Conservation (phyloP, 495 filamentous ascomycete species). For the Tetracladium marchalianum region DNA sequence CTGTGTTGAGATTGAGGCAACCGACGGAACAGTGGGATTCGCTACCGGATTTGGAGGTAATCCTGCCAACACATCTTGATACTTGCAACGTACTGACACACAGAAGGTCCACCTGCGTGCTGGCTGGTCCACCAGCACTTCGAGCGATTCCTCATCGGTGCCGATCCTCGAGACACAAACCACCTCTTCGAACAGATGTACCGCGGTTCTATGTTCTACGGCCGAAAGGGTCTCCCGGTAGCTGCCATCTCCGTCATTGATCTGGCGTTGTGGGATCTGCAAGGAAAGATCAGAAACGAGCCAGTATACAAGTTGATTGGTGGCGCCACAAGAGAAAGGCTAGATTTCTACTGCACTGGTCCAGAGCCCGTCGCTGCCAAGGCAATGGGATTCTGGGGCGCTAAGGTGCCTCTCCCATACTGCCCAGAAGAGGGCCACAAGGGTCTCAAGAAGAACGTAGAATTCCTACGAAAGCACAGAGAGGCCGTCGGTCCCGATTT, state of each 20-base stretch:
- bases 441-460: constrained; percentile 78
- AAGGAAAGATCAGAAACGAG: constrained; percentile 82
- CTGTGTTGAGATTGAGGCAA: constrained; percentile 83
- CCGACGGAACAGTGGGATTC: constrained; percentile 82
- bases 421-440: constrained; percentile 76
- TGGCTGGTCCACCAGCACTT: constrained; percentile 91
- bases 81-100: background rate
- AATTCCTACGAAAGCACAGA: constrained; percentile 75
- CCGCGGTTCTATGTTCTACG: constrained; percentile 89
- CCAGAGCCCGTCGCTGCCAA: constrained; percentile 72
- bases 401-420: constrained; percentile 80
- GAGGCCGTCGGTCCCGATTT: constrained; percentile 81
- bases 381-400: constrained; percentile 75
- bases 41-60: constrained; percentile 83
- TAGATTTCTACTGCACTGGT: constrained; percentile 91
- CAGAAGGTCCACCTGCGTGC: constrained; percentile 66
- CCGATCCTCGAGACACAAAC: constrained; percentile 82
- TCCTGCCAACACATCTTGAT: constrained; percentile 6
- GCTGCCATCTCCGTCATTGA: constrained; percentile 92
- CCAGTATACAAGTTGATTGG: constrained; percentile 93
- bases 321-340: constrained; percentile 65
- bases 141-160: constrained; percentile 78
- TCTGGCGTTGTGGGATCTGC: constrained; percentile 81
- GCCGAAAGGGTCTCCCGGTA: constrained; percentile 79
- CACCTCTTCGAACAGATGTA: constrained; percentile 94